phyloP scores from a whole-genome alignment of 2,329 filamentous ascomycete genomes.

The Exserohilum turcica region DNA sequence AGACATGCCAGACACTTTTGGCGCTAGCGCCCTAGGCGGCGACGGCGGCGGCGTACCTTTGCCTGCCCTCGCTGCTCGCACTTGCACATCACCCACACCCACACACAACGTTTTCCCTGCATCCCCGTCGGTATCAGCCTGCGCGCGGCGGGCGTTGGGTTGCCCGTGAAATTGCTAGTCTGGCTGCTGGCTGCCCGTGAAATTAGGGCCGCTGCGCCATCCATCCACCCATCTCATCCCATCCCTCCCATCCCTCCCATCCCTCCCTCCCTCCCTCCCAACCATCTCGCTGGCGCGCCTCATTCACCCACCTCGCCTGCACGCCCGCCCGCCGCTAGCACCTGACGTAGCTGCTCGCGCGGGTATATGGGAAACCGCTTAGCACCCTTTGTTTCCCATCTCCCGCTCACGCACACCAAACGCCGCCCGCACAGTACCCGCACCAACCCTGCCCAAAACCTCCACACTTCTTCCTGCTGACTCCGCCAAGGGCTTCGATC shows the following conservation, averaged over 20 bases:
- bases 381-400: slow-evolving; percentile 20
- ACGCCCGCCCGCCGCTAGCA: slow-evolving; percentile 1
- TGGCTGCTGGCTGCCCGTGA: no score
- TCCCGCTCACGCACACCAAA: slow-evolving; percentile 6
- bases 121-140: neutral
- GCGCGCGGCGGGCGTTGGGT: neutral
- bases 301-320: slow-evolving; percentile 2
- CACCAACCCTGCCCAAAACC: slow-evolving; percentile 21
- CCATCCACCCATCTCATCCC: no score
- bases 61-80: slow-evolving; percentile 13
- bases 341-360: slow-evolving; percentile 23
- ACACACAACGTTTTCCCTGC: slow-evolving; percentile 13
- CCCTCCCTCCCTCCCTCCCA: no score
- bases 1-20: neutral
- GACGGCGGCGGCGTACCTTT: neutral
- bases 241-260: no score
- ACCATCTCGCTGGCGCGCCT: slow-evolving; percentile 7
- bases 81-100: no score
- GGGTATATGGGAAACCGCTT: slow-evolving; percentile 28
- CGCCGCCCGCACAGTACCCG: slow-evolving; percentile 10
- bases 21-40: slow-evolving; percentile 5
- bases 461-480: slow-evolving; percentile 34
- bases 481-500: slow-evolving; percentile 30
- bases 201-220: no score
- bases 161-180: neutral